Evolutionary conservation across 163 green algal species (phyloP), one percentile per base, ranked within the genome.

Genomic region (Coccomyxa subellipsoidea): DNA sequence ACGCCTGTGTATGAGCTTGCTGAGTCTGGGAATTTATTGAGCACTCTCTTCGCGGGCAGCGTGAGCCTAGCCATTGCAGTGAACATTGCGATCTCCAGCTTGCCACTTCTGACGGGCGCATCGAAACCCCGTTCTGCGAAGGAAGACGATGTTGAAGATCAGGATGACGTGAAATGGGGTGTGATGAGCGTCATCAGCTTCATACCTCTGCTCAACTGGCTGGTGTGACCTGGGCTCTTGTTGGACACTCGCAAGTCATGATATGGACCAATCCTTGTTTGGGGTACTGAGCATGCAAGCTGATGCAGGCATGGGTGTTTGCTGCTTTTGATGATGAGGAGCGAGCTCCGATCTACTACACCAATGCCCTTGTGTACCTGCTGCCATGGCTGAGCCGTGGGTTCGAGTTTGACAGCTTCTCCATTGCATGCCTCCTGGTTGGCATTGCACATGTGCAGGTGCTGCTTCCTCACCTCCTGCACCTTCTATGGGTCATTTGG

Each of bases 281-380:
- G 23, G 15, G 47, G 23, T 12, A 12, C 23, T 1, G 3, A 59
- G 5, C 21, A 18, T 59, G 47, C 23, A 18, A 59, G 21, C 15
- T 59, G 39, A 72, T 35, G 54, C 78, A 81, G 78, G 78, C 54
- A 34, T 81, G 78, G 78, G 38, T 81, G 23, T 81, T 81, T 76
- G 78, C 34, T 35, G 78, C 78, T 35, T 81, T 76, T 34, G 78
- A 81, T 29, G 54, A 81, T 25, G 54, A 76, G 54, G 54, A 81
- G 34, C 32, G 78, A 32, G 54, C 54, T 5, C 31, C 32, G 15
- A 38, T 81, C 4, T 81, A 81, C 78, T 81, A 81, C 37, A 29
- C 34, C 0, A 34, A 75, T 35, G 78, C 78, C 18, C 21, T 38
- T 7, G 31, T 81, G 54, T 81, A 81, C 54, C 39, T 66, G 32